These are phyloP conservation scores for Solanum medicagineum DNA, from an alignment of 257 asterid genomes.

Conservation along the genomic window DNA sequence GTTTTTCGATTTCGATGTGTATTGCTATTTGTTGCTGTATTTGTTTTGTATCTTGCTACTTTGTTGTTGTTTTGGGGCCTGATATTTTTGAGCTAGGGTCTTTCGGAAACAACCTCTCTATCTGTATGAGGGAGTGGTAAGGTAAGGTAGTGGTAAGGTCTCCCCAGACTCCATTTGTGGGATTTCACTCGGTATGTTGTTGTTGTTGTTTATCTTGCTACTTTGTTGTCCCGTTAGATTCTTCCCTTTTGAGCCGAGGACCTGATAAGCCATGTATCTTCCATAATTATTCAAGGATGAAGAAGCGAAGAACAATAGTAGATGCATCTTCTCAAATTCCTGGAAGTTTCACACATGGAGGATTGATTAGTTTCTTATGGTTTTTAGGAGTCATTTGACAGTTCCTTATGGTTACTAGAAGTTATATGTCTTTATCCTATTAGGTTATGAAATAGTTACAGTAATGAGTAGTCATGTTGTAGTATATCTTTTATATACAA, in stretches of 20 bases:
- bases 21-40: background rate
- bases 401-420: background rate
- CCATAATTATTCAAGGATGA: background rate
- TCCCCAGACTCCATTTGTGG: no score
- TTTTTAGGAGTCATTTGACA: background rate
- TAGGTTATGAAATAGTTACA: background rate
- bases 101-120: no score
- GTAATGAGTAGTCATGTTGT: background rate
- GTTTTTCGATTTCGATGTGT: background rate
- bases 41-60: background rate
- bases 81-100: no score
- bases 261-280: background rate
- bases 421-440: background rate
- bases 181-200: no score
- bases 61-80: background rate
- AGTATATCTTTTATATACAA: background rate
- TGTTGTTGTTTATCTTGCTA: background rate
- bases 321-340: background rate
- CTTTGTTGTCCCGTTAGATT: background rate
- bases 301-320: background rate
- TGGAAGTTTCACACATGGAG: background rate
- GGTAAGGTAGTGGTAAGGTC: no score
- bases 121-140: no score
- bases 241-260: background rate
- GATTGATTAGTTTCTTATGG: background rate